These are phyloP conservation scores for Penicillium freii DNA, from an alignment of 2,329 filamentous ascomycete genomes.

Conservation along the genomic window DNA sequence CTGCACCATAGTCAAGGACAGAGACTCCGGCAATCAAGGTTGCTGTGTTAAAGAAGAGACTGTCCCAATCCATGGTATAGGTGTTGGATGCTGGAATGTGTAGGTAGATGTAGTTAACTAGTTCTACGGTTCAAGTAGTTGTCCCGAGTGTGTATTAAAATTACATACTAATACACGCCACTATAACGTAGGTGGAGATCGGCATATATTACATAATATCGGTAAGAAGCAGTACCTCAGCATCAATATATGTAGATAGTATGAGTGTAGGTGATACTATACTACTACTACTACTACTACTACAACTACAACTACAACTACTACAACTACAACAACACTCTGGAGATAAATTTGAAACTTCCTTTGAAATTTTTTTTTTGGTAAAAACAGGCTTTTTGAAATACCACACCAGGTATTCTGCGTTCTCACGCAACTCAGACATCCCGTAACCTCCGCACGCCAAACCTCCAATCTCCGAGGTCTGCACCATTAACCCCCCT, in stretches of 20 bases:
- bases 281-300: background rate
- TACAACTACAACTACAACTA: too few relatives aligned
- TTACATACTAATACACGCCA: too few relatives aligned
- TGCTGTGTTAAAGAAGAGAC: conserved; percentile 39
- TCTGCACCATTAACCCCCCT: background rate
- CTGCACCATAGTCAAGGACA: conserved; percentile 53
- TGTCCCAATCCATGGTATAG: conserved; percentile 18
- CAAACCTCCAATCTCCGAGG: background rate
- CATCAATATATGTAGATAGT: background rate
- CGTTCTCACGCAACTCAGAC: conserved; percentile 1
- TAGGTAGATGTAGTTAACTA: too few relatives aligned
- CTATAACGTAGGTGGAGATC: too few relatives aligned
- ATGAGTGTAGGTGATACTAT: too few relatives aligned
- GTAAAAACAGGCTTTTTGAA: conserved; percentile 26
- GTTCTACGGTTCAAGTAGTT: too few relatives aligned
- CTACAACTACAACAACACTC: background rate
- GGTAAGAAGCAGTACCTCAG: too few relatives aligned
- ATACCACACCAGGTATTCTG: conserved; percentile 11
- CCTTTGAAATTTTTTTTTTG: conserved; percentile 29
- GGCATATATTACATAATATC: too few relatives aligned
- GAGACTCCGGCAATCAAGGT: conserved; percentile 47
- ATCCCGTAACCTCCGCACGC: background rate
- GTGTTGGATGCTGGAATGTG: background rate
- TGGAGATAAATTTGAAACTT: conserved; percentile 14
- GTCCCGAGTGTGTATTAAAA: too few relatives aligned